Conservation (phyloP, 441 rosid species). For the Arabidopsis hybrid region DNA sequence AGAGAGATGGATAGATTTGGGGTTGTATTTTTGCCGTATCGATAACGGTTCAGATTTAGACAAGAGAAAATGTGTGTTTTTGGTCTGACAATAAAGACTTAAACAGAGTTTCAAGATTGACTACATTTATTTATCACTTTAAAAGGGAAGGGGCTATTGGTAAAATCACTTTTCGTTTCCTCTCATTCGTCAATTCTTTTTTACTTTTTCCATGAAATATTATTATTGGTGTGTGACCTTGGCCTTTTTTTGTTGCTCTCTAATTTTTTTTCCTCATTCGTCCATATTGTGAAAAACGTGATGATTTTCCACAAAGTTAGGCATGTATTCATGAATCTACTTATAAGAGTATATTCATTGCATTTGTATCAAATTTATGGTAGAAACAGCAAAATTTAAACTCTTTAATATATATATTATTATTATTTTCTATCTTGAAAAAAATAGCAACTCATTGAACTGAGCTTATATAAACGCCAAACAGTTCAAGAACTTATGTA, state of each 20-base stretch:
- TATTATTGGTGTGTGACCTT: no score
- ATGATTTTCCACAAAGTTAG: not conserved
- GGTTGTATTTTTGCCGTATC: conserved; percentile 1
- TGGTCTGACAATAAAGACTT: conserved; percentile 6
- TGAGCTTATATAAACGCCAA: not conserved
- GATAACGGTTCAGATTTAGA: conserved; percentile 20
- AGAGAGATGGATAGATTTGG: not conserved
- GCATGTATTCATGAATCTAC: not conserved
- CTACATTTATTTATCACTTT: not conserved
- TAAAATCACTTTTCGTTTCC: not conserved
- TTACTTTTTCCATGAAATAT: no score
- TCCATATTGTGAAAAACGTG: not conserved
- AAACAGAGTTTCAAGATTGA: not conserved
- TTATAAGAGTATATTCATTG: not conserved
- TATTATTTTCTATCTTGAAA: no score
- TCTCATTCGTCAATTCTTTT: no score
- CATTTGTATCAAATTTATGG: no score
- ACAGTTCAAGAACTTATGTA: not conserved
- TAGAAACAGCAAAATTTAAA: no score
- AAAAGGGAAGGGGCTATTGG: not conserved
- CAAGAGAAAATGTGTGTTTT: conserved; percentile 9
- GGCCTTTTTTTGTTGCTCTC: not conserved
- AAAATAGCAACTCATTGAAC: not conserved
- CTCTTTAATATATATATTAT: no score
- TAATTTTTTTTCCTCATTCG: not conserved